Conservation (phyloP, 306 rosid genomes). For the Psophocarpus tetragonolobus region DNA sequence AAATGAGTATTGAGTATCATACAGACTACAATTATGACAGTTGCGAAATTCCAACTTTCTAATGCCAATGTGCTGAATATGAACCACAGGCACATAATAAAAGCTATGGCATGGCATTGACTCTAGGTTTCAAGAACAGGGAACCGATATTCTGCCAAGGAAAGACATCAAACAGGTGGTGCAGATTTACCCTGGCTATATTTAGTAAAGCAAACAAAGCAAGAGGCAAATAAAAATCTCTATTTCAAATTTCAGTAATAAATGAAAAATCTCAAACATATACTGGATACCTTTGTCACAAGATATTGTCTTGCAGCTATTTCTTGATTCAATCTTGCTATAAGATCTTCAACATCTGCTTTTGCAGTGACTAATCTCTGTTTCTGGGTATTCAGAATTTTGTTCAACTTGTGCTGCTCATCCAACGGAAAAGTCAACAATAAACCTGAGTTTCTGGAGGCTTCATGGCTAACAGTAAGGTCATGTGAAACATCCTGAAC, state of each 20-base stretch:
- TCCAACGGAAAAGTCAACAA: constrained; percentile 57
- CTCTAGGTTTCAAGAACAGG: background rate
- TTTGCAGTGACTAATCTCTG: constrained; percentile 66
- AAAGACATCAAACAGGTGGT: background rate
- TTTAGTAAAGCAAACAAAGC: background rate
- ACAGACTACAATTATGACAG: background rate
- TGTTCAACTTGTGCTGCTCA: constrained; percentile 63
- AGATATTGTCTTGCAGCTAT: constrained; percentile 79
- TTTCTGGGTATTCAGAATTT: constrained; percentile 62
- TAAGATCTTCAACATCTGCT: constrained; percentile 78
- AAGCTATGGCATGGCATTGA: background rate
- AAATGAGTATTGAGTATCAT: background rate
- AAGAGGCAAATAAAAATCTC: constrained; percentile 12
- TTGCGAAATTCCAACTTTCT: background rate
- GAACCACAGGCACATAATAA: background rate
- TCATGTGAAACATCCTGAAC: constrained; percentile 41
- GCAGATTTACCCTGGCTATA: constrained; percentile 22
- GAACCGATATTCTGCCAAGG: constrained; percentile 1
- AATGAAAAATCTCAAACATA: background rate
- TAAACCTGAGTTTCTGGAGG: constrained; percentile 40
- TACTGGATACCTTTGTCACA: constrained; percentile 60
- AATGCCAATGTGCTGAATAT: background rate
- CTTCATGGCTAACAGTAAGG: constrained; percentile 45
- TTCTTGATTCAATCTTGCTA: constrained; percentile 89
- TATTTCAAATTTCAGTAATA: constrained; percentile 20